A percentile compares a stretch with the other conserved stretches of the same genome.
Conservation (phyloP, 352 stramenopile genomes). For the Globisporangium cederbergense region DNA sequence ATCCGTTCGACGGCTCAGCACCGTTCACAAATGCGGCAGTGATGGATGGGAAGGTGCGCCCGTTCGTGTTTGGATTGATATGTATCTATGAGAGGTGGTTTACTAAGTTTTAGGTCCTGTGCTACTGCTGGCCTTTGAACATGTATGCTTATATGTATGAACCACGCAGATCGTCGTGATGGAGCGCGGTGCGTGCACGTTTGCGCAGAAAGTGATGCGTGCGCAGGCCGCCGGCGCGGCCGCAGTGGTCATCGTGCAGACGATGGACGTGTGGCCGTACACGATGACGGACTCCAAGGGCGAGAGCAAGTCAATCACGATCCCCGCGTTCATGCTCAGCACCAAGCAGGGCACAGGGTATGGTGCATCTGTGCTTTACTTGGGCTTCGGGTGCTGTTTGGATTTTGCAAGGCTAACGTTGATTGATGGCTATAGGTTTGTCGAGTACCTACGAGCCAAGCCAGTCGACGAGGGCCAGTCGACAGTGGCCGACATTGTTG, state of each 20-base stretch:
- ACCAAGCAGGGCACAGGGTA: conserved; percentile 64
- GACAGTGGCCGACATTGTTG: conserved; percentile 40
- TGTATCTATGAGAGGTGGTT: neutral
- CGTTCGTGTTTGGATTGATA: too few relatives aligned
- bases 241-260: conserved; percentile 71
- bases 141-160: neutral
- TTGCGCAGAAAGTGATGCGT: conserved; percentile 68
- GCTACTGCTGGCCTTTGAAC: too few relatives aligned
- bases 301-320: conserved; percentile 50
- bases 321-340: conserved; percentile 81
- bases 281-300: conserved; percentile 80
- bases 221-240: conserved; percentile 51
- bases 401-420: neutral
- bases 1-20: conserved; percentile 55
- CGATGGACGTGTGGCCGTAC: conserved; percentile 74
- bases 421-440: conserved; percentile 32
- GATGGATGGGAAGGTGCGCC: conserved; percentile 43
- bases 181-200: conserved; percentile 64
- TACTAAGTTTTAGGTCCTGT: too few relatives aligned
- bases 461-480: conserved; percentile 8
- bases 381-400: neutral
- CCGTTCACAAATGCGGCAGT: conserved; percentile 35
- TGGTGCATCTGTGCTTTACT: neutral
- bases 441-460: conserved; percentile 47
- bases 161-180: conserved; percentile 59